phyloP scores from a whole-genome alignment of 768 basidiomycete species.

The Leccinum disarticulatum region DNA sequence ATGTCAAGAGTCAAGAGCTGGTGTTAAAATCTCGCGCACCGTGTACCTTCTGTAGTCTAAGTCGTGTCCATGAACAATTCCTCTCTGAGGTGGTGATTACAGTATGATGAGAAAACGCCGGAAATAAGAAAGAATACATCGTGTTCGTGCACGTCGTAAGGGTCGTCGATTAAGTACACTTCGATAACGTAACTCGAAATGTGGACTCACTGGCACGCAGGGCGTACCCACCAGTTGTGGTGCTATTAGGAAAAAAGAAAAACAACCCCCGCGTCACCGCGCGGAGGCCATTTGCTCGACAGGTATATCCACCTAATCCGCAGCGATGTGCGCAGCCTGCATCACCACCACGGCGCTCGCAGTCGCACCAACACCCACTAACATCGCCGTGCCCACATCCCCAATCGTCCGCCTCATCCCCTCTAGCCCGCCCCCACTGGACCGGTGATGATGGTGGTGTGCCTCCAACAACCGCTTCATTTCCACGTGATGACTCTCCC shows the following conservation, averaged over 20 bases:
- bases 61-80: neutral
- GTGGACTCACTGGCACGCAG: too few species aligned
- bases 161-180: neutral
- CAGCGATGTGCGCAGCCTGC: slow-evolving; percentile 49
- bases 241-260: neutral
- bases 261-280: neutral
- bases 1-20: too few species aligned
- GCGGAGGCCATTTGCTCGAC: neutral
- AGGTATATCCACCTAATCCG: neutral
- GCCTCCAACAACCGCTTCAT: slow-evolving; percentile 61
- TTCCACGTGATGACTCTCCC: slow-evolving; percentile 72
- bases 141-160: neutral
- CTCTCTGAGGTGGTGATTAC: neutral
- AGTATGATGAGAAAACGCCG: neutral
- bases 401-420: slow-evolving; percentile 77
- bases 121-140: neutral
- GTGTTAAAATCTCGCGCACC: too few species aligned
- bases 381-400: slow-evolving; percentile 80
- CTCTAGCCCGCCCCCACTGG: slow-evolving; percentile 7
- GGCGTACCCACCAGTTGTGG: neutral
- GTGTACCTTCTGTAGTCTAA: neutral
- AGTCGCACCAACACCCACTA: slow-evolving; percentile 52
- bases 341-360: slow-evolving; percentile 72
- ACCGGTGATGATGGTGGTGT: slow-evolving; percentile 4
- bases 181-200: neutral